These are phyloP conservation scores for Aotearoamyces nothofagi DNA, from an alignment of 2,329 filamentous ascomycete genomes.

Conservation along the genomic window DNA sequence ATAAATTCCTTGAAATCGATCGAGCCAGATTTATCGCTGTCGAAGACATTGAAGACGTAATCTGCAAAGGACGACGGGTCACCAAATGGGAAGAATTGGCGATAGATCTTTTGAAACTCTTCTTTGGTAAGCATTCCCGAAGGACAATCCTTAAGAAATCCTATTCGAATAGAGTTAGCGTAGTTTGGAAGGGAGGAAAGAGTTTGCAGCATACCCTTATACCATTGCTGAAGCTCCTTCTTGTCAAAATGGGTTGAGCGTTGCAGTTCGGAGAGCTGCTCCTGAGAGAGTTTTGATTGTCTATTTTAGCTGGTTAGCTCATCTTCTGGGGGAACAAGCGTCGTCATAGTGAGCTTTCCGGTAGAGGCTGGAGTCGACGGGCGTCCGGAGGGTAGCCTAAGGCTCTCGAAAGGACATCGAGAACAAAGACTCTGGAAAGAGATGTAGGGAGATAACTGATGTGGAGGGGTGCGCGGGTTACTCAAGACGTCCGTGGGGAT, in stretches of 20 bases:
- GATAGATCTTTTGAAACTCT: slow-evolving; percentile 99
- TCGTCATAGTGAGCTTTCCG: no score
- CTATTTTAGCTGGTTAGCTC: slow-evolving; percentile 29
- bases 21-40: slow-evolving; percentile 89
- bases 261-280: slow-evolving; percentile 89
- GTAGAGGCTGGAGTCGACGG: no score
- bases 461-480: no score
- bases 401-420: no score
- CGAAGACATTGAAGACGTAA: slow-evolving; percentile 98
- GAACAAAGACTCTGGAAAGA: no score
- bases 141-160: slow-evolving; percentile 96
- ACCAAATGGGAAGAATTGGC: slow-evolving; percentile 97
- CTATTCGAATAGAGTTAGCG: slow-evolving; percentile 28
- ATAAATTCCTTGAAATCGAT: slow-evolving; percentile 99
- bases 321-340: no score
- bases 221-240: slow-evolving; percentile 99
- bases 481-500: no score
- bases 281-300: slow-evolving; percentile 94
- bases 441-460: no score
- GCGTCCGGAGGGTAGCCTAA: no score
- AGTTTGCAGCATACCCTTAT: slow-evolving; percentile 59
- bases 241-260: slow-evolving; percentile 98
- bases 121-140: slow-evolving; percentile 94
- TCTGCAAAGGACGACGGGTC: slow-evolving; percentile 96
- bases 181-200: slow-evolving; percentile 1